phyloP scores from a whole-genome alignment of 768 basidiomycete genomes.

The Naganishia randhawae region DNA sequence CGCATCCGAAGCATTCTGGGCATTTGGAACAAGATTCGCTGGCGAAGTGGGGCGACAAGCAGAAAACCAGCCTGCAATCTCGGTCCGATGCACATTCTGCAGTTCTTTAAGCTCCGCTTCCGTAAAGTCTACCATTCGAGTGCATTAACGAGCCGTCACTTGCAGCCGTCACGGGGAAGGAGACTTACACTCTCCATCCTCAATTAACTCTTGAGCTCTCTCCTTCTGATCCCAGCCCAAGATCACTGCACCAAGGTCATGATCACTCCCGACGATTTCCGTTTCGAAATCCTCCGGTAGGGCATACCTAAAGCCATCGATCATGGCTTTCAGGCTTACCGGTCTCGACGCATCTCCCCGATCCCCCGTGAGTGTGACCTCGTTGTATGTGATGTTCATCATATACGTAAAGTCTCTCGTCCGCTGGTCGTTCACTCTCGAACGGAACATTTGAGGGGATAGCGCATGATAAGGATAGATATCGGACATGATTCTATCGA shows the following conservation, averaged over 20 bases:
- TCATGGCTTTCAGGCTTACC: conserved; percentile 35
- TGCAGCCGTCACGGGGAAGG: background rate
- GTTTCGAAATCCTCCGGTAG: conserved; percentile 43
- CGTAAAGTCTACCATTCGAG: conserved; percentile 38
- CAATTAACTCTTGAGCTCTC: conserved; percentile 43
- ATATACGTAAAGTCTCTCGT: conserved; percentile 39
- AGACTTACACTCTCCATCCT: conserved; percentile 42
- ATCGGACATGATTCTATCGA: conserved; percentile 46
- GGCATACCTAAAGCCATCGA: conserved; percentile 39
- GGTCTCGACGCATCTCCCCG: conserved; percentile 36
- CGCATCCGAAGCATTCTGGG: conserved; percentile 42
- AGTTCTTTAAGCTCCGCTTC: conserved; percentile 41
- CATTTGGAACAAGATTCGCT: conserved; percentile 41
- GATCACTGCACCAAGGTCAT: conserved; percentile 47
- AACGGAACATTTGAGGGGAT: conserved; percentile 35
- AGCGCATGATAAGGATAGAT: conserved; percentile 46
- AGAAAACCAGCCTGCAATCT: conserved; percentile 48
- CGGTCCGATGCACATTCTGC: conserved; percentile 42
- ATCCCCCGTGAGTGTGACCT: conserved; percentile 34
- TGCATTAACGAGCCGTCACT: background rate
- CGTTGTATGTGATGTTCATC: conserved; percentile 33
- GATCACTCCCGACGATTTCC: conserved; percentile 47
- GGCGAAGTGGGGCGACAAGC: conserved; percentile 45
- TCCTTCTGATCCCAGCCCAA: conserved; percentile 48
- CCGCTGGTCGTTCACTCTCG: conserved; percentile 36